These are phyloP conservation scores for Vigna trinervia DNA, from an alignment of 306 rosid genomes.

Conservation along the genomic window DNA sequence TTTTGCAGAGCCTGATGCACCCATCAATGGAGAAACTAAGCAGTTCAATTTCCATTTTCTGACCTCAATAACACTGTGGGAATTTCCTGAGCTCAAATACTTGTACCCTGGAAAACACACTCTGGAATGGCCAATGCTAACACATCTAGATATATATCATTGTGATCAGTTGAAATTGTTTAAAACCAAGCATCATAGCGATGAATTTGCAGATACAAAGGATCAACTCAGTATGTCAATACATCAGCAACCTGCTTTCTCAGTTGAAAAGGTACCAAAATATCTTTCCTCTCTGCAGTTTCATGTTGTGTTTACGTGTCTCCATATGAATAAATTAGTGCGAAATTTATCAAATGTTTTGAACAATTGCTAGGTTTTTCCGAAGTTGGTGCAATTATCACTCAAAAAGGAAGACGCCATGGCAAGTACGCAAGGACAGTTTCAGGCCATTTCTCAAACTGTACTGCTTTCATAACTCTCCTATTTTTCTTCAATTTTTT, in stretches of 20 bases:
- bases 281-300: too few relatives aligned
- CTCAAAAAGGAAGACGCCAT: slow-evolving; percentile 14
- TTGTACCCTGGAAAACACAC: background rate
- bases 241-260: background rate
- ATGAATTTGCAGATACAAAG: background rate
- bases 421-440: background rate
- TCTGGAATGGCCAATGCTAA: background rate
- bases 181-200: background rate
- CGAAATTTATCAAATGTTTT: too few relatives aligned
- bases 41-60: background rate
- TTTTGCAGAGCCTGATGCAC: slow-evolving; percentile 5
- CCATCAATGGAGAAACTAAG: background rate
- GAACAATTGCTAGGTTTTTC: background rate
- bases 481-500: too few relatives aligned
- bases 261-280: slow-evolving; percentile 9
- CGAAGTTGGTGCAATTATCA: background rate
- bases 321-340: too few relatives aligned
- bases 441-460: slow-evolving; percentile 1
- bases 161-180: slow-evolving; percentile 7
- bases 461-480: too few relatives aligned
- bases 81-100: slow-evolving; percentile 18
- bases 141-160: background rate
- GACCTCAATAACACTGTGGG: background rate
- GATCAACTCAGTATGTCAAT: background rate
- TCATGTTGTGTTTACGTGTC: background rate